Percentiles rank a stretch among this genome's conserved stretches.
phyloP scores from a whole-genome alignment of 176 grass and related monocot species.

The Eremochloa ophiuroides region DNA sequence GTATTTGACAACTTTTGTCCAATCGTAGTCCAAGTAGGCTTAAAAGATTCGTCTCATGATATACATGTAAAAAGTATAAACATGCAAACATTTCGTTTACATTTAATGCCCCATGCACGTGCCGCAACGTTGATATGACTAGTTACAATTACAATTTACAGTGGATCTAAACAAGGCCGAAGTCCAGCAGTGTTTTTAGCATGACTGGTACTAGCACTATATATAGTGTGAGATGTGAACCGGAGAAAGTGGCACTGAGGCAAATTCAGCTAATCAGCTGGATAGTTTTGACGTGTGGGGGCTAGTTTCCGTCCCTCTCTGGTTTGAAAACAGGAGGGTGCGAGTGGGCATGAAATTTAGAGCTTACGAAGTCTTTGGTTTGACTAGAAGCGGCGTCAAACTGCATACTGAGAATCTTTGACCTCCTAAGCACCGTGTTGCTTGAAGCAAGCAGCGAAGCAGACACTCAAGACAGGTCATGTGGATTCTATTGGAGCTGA shows the following conservation, averaged over 20 bases:
- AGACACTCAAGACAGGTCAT: background rate
- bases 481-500: background rate
- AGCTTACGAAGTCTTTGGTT: background rate
- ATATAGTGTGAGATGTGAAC: background rate
- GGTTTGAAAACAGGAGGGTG: background rate
- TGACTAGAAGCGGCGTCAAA: background rate
- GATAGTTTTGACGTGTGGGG: background rate
- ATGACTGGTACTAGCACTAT: background rate
- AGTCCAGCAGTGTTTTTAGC: background rate
- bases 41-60: too few relatives aligned
- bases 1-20: too few relatives aligned
- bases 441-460: conserved; percentile 20
- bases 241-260: background rate
- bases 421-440: background rate
- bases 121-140: too few relatives aligned
- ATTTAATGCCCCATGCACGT: too few relatives aligned
- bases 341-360: background rate
- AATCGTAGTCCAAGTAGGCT: too few relatives aligned
- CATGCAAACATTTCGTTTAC: too few relatives aligned
- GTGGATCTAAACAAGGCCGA: too few relatives aligned
- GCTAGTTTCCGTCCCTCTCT: background rate
- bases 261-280: background rate
- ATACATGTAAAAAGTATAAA: too few relatives aligned
- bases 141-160: too few relatives aligned
- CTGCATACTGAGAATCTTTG: background rate